Conservation (phyloP, 805 yeast species). For the Blastobotrys muscicola region DNA sequence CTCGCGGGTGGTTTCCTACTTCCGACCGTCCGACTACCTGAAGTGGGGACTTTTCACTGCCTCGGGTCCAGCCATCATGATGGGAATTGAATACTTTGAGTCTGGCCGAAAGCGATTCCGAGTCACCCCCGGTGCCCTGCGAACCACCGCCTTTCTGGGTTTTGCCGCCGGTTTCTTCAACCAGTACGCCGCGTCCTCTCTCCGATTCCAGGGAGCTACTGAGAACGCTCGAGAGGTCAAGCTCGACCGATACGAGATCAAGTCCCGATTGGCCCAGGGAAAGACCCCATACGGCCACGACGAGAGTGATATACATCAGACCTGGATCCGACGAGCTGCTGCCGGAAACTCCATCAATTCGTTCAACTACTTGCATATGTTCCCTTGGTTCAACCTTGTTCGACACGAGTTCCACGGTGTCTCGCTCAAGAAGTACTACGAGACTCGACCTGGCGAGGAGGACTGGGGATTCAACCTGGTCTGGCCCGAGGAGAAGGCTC, state of each 20-base stretch:
- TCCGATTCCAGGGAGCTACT: slow-evolving; percentile 67
- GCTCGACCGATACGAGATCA: slow-evolving; percentile 66
- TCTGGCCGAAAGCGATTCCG: slow-evolving; percentile 38
- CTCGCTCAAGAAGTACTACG: slow-evolving; percentile 48
- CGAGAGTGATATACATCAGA: slow-evolving; percentile 43
- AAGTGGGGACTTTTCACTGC: slow-evolving; percentile 40
- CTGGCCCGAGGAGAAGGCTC: slow-evolving; percentile 1
- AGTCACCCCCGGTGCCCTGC: slow-evolving; percentile 48
- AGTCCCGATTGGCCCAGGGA: slow-evolving; percentile 53
- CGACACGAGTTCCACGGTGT: slow-evolving; percentile 79
- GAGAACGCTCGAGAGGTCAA: slow-evolving; percentile 65
- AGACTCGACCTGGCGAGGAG: slow-evolving; percentile 44
- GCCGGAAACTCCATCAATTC: slow-evolving; percentile 72
- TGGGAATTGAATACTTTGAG: slow-evolving; percentile 38
- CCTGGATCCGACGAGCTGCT: slow-evolving; percentile 64
- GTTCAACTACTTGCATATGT: slow-evolving; percentile 44
- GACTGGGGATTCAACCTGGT: slow-evolving; percentile 40
- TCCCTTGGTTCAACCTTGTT: slow-evolving; percentile 80
- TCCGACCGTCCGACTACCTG: slow-evolving; percentile 58
- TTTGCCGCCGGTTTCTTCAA: slow-evolving; percentile 62
- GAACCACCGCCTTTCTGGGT: slow-evolving; percentile 57
- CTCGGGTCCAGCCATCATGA: slow-evolving; percentile 40
- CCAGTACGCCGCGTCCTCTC: slow-evolving; percentile 56
- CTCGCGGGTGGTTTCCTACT: slow-evolving; percentile 58
- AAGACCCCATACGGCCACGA: slow-evolving; percentile 54